Conservation (phyloP, 208 protist species). For the Leishmania amazonensis region DNA sequence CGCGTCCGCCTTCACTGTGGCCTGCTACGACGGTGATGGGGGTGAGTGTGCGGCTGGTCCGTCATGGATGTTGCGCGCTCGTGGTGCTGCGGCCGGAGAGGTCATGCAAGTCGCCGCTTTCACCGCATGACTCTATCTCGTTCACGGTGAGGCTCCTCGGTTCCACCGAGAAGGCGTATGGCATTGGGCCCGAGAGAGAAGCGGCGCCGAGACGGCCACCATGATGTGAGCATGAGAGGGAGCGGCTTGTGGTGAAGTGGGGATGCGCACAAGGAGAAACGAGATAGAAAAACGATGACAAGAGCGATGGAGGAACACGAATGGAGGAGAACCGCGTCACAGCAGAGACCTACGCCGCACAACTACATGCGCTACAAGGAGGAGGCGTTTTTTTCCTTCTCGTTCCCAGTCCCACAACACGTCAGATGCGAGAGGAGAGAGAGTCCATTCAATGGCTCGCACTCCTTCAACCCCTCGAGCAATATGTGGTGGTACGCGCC, state of each 20-base stretch:
- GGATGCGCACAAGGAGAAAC: background rate
- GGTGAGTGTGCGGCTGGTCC: slow-evolving; percentile 23
- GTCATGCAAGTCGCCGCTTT: slow-evolving; percentile 6
- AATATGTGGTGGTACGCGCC: background rate
- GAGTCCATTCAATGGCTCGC: background rate
- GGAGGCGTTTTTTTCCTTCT: background rate
- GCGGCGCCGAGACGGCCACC: background rate
- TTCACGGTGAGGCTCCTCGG: slow-evolving; percentile 17
- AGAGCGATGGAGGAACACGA: background rate
- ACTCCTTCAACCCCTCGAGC: background rate
- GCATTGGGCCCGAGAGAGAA: background rate
- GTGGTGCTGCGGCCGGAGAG: background rate
- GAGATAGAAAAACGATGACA: background rate
- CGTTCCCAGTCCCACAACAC: background rate
- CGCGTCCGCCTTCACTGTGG: slow-evolving; percentile 30
- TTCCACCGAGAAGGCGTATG: slow-evolving; percentile 1
- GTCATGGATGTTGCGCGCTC: background rate
- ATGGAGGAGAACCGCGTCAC: background rate
- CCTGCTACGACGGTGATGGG: slow-evolving; percentile 58
- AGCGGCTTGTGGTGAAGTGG: background rate
- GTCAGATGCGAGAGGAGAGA: background rate
- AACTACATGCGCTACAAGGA: background rate
- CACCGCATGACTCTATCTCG: slow-evolving; percentile 14
- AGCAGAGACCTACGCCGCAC: background rate
- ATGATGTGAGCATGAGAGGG: background rate